Evolutionary conservation across 805 yeast species (phyloP).

Genomic region (Kurtzmaniella cleridarum): DNA sequence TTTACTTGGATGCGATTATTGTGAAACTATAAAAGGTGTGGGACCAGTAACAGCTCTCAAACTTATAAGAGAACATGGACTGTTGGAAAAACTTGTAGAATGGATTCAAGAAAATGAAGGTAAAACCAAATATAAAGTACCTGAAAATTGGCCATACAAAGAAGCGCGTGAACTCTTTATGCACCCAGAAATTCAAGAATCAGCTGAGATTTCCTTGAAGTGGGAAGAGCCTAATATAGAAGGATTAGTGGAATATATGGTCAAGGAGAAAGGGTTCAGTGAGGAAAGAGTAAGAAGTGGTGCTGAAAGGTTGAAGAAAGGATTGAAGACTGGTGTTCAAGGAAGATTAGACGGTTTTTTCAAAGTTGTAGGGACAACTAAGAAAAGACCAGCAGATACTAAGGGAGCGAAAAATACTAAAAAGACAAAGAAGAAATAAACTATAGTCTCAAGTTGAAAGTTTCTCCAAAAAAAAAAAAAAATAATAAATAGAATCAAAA

Average conservation of each 20-base stretch:
- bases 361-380: constrained; percentile 45
- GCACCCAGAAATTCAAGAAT: constrained; percentile 71
- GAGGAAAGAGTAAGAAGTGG: constrained; percentile 91
- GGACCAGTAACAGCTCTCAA: constrained; percentile 95
- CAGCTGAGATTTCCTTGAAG: constrained; percentile 60
- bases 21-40: constrained; percentile 90
- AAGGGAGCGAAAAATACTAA: constrained; percentile 23
- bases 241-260: constrained; percentile 78
- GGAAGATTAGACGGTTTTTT: constrained; percentile 93
- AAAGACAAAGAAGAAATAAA: constrained; percentile 18
- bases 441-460: too few species aligned
- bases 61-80: constrained; percentile 77
- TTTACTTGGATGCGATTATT: constrained; percentile 92
- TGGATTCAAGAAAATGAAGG: constrained; percentile 49
- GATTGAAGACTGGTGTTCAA: constrained; percentile 78
- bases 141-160: constrained; percentile 90
- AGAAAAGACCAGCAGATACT: constrained; percentile 27
- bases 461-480: background rate
- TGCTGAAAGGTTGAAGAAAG: constrained; percentile 78
- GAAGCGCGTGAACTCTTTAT: constrained; percentile 83
- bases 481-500: too few species aligned
- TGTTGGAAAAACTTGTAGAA: constrained; percentile 73
- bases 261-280: constrained; percentile 81
- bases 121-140: constrained; percentile 69
- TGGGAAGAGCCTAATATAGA: constrained; percentile 89